Evolutionary conservation across 2,329 filamentous ascomycete genomes (phyloP).

Genomic region (Fusarium vanettenii): DNA sequence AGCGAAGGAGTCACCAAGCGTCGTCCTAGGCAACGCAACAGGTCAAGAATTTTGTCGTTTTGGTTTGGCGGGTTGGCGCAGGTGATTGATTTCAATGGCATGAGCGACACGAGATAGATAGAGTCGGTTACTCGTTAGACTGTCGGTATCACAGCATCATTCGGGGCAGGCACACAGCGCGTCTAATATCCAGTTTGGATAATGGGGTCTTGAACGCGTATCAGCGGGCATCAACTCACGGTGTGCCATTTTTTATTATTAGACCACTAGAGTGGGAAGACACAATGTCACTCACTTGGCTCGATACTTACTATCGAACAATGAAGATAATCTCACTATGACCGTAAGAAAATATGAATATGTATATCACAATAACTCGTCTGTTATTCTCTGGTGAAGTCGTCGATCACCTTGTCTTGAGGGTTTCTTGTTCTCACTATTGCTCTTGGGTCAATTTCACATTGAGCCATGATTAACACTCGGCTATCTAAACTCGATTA

Average conservation of each 20-base stretch:
- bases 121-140: constrained; percentile 3
- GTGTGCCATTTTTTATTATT: background rate
- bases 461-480: background rate
- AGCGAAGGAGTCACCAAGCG: constrained; percentile 38
- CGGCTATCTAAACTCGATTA: background rate
- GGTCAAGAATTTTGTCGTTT: background rate
- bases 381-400: too few species aligned
- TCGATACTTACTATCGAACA: too few species aligned
- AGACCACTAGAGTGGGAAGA: too few species aligned
- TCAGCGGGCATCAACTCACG: background rate
- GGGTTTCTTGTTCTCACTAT: too few species aligned
- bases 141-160: constrained; percentile 12
- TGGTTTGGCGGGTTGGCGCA: background rate
- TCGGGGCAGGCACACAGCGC: constrained; percentile 10
- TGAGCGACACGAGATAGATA: background rate
- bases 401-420: too few species aligned
- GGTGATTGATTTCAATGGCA: background rate
- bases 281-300: too few species aligned
- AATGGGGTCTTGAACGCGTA: background rate
- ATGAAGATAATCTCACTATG: too few species aligned
- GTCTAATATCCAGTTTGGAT: constrained; percentile 9
- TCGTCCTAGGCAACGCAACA: constrained; percentile 15
- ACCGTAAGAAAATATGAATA: too few species aligned
- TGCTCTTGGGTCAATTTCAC: background rate
- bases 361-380: too few species aligned